These are phyloP conservation scores for Pichia sp. DNA, from an alignment of 1,139 yeast genomes.

Conservation along the genomic window DNA sequence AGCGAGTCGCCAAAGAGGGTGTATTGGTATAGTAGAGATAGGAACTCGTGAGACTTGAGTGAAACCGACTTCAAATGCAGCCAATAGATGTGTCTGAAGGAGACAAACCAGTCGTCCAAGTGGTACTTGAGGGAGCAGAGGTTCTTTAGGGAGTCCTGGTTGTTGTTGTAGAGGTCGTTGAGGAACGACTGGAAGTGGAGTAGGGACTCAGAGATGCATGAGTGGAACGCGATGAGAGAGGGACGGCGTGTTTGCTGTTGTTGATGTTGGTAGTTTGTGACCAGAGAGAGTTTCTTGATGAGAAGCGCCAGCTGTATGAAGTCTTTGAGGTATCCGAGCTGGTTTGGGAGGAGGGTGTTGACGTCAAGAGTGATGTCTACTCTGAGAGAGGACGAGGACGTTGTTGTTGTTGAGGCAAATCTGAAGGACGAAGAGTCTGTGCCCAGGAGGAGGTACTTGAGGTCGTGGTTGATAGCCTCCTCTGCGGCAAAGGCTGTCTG, in stretches of 20 bases:
- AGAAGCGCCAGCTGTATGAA: slow-evolving; percentile 9
- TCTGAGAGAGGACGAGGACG: background rate
- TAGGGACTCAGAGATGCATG: slow-evolving; percentile 3
- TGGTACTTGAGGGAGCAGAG: slow-evolving; percentile 34
- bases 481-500: slow-evolving; percentile 1
- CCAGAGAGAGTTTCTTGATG: slow-evolving; percentile 6
- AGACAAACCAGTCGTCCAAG: slow-evolving; percentile 50
- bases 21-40: slow-evolving; percentile 10
- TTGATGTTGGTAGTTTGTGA: background rate
- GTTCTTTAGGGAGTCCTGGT: background rate
- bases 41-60: background rate
- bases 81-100: slow-evolving; percentile 50
- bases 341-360: background rate
- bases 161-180: slow-evolving; percentile 2
- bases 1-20: slow-evolving; percentile 10
- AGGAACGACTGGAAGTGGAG: slow-evolving; percentile 3
- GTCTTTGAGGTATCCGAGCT: slow-evolving; percentile 3
- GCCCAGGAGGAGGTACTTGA: slow-evolving; percentile 72
- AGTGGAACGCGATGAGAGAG: slow-evolving; percentile 1
- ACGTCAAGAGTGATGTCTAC: slow-evolving; percentile 1
- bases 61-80: slow-evolving; percentile 2
- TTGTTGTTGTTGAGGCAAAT: slow-evolving; percentile 33
- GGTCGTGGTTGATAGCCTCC: slow-evolving; percentile 47
- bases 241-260: background rate
- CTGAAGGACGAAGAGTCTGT: slow-evolving; percentile 64